Evolutionary conservation across 2,329 filamentous ascomycete genomes (phyloP), one percentile per base, ranked within the genome.

Genomic region (Bipolaris zeicola): DNA sequence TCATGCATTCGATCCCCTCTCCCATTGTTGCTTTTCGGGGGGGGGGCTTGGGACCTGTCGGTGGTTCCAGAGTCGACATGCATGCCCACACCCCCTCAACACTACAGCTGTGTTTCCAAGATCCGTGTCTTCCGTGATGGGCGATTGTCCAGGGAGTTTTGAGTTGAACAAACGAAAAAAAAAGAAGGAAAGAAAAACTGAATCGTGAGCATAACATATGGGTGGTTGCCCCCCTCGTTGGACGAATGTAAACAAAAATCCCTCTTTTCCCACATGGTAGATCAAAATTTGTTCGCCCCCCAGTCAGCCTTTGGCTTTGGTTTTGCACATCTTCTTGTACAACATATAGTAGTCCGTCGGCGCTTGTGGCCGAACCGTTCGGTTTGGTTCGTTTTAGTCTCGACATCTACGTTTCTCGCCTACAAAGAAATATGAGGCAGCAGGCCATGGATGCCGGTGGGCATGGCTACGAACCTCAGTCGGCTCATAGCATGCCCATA

Each of bases 391-490:
- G 20, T 11, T 24, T 20, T 41, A 5, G 20, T 6, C 10, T 39
- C 14, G 3, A 13, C 14, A 7, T 11, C 38, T n/a, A n/a, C 20
- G 11, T n/a, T 14, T 24, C 13, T 41, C 20, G 26, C 26, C 20
- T 41, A 11, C 20, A 22, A 24, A n/a, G 13, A 6, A 31, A 10
- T 7, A 44, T 16, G 24, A 33, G 20, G 16, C 26, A 28, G 20
- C 28, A 47, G 44, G 33, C 3, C 6, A 8, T 44, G 31, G 33
- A 14, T 34, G 24, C 22, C 14, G 24, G 16, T 36, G 33, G 34
- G 37, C 33, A 41, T 31, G 54, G 55, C 47, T 28, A 47, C n/a
- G 28, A 59, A n/a, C 37, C 48, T 33, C 57, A 60, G 6, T 34
- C 20, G 20, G 14, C 20, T 16, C 5, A 13, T 8, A n/a, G 20